phyloP scores from a whole-genome alignment of 1,284 basidiomycete genomes.

The Leccinum solheimii region DNA sequence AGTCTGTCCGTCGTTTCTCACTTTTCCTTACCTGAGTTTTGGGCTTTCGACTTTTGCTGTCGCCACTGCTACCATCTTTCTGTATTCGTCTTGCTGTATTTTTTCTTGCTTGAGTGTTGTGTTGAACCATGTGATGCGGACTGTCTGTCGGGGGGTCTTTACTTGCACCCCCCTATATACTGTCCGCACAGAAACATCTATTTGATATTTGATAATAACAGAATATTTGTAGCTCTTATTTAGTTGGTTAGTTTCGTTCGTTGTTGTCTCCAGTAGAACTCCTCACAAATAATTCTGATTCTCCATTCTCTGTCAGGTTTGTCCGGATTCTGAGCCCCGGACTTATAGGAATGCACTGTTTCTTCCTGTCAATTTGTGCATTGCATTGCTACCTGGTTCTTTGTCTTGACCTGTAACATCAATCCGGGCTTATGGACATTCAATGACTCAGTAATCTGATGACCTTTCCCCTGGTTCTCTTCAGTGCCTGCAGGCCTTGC shows the following conservation, averaged over 20 bases:
- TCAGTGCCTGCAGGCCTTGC: too few relatives aligned
- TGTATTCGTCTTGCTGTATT: neutral
- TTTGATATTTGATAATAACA: neutral
- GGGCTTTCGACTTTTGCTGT: neutral
- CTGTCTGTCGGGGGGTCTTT: neutral
- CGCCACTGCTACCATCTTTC: neutral
- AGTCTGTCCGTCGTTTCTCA: neutral
- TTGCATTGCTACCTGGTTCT: neutral
- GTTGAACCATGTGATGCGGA: neutral
- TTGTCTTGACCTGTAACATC: neutral
- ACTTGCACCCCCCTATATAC: neutral
- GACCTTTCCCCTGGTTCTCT: too few relatives aligned
- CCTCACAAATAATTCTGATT: neutral
- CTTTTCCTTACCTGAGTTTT: neutral
- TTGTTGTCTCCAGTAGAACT: conserved; percentile 1
- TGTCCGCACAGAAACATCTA: neutral
- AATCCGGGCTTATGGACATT: neutral
- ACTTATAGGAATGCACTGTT: neutral
- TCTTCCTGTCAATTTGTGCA: neutral
- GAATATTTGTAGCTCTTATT: neutral
- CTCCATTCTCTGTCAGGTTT: neutral
- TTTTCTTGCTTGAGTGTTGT: neutral
- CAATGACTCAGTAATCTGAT: too few relatives aligned
- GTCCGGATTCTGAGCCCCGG: neutral
- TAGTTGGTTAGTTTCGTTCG: neutral